Conservation (phyloP, 768 basidiomycete species). For the Brasilioporus rufonigricans region DNA sequence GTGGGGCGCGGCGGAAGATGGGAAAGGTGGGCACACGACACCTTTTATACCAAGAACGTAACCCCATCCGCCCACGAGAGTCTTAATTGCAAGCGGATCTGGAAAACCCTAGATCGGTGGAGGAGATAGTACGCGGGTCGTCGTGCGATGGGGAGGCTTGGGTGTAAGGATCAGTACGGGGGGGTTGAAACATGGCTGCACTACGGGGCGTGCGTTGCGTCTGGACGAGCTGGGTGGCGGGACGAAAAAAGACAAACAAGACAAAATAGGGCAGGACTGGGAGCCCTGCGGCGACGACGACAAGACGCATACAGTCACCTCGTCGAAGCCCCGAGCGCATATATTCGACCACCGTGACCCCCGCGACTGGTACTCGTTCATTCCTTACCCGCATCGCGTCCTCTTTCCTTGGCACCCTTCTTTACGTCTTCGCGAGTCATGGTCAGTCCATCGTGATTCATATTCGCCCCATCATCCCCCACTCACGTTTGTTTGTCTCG, state of each 20-base stretch:
- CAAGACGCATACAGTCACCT: constrained; percentile 11
- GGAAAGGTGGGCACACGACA: constrained; percentile 24
- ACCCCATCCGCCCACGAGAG: constrained; percentile 4
- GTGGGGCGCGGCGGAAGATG: not conserved
- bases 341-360: constrained; percentile 13
- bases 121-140: constrained; percentile 14
- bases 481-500: not conserved
- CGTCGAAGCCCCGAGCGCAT: too few species aligned
- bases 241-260: constrained; percentile 29
- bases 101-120: not conserved
- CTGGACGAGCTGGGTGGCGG: not conserved
- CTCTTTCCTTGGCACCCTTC: constrained; percentile 3
- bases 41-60: constrained; percentile 19
- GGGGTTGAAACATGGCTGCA: not conserved
- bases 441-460: constrained; percentile 20
- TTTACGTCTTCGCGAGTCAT: constrained; percentile 31
- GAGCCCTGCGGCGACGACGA: constrained; percentile 6
- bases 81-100: constrained; percentile 16
- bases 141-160: too few species aligned
- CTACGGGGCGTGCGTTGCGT: too few species aligned
- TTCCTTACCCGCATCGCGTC: not conserved
- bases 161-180: constrained; percentile 6
- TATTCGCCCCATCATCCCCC: constrained; percentile 2
- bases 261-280: constrained; percentile 28
- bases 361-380: not conserved